Evolutionary conservation across 805 yeast genomes (phyloP), one percentile per base, ranked within the genome.

Genomic region (Zygosaccharomyces bisporus): DNA sequence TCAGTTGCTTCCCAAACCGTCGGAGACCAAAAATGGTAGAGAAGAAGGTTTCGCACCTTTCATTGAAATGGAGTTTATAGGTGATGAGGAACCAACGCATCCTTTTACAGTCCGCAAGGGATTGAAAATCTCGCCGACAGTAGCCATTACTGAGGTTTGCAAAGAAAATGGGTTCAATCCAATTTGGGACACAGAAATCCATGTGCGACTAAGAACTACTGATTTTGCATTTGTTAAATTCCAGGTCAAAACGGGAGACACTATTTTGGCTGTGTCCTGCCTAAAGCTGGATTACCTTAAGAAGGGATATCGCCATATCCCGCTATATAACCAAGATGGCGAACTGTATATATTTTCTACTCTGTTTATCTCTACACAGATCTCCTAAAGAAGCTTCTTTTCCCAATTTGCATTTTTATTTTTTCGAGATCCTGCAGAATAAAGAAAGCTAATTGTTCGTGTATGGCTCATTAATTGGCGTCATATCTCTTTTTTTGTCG

Each of bases 151-250:
- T 0, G 51, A 48, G 8, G 39, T 52, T 3, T 74, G 83, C 1
- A 58, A 62, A 5, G 80, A 78, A 39, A 89, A 90, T 64, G 97
- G 97, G 0, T 87, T 86, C 66, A 88, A 86, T 57, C 97, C 97
- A 0, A 64, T 74, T 5, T 91, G 97, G 97, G 78, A 82, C 49
- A 72, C 75, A 39, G 61, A 58, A 4, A 73, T 81, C 48, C 50
- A 60, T n/a, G 73, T 82, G 2, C 55, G 55, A 0, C 52, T 71
- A 5, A 60, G 64, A 3, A 61, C 72, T 6, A 61, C 58, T 4
- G 64, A 69, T 43, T 68, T 84, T 32, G 74, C 79, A 2, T 86
- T 86, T 58, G 48, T 83, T 6, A 67, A 78, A 44, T 71, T 86
- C 42, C 55, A 71, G 2, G 72, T 81, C 3, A 74, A 75, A 49